Conservation (phyloP, 2,329 filamentous ascomycete genomes). For the Hyphodiscus sp. region DNA sequence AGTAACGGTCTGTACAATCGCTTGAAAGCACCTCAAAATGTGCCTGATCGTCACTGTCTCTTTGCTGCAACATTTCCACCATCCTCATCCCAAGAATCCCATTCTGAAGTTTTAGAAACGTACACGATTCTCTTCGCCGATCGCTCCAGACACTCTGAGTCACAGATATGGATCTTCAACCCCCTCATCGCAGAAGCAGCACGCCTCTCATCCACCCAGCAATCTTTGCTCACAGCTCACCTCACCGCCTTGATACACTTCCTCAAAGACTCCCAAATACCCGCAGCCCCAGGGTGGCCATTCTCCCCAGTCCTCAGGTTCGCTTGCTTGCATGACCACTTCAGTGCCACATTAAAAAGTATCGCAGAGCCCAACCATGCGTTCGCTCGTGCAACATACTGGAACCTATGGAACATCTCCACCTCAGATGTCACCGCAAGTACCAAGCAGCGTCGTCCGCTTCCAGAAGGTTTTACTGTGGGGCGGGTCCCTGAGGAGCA, state of each 20-base stretch:
- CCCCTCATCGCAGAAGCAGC: slow-evolving; percentile 12
- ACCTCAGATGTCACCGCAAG: background rate
- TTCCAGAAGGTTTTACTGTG: slow-evolving; percentile 17
- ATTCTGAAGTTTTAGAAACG: slow-evolving; percentile 2
- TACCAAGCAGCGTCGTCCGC: background rate
- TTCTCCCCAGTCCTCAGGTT: slow-evolving; percentile 23
- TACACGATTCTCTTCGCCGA: slow-evolving; percentile 28
- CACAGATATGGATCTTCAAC: slow-evolving; percentile 29
- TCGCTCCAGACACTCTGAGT: slow-evolving; percentile 24
- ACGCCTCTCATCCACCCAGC: slow-evolving; percentile 7
- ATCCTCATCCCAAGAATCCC: background rate
- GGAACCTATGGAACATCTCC: slow-evolving; percentile 21
- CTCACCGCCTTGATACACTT: slow-evolving; percentile 13
- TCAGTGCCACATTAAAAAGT: slow-evolving; percentile 8
- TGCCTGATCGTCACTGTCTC: slow-evolving; percentile 21
- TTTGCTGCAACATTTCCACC: slow-evolving; percentile 26
- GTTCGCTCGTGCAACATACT: slow-evolving; percentile 11
- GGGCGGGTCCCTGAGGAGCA: slow-evolving; percentile 21
- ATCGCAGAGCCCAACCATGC: slow-evolving; percentile 13
- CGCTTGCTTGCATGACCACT: slow-evolving; percentile 17
- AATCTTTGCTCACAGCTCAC: slow-evolving; percentile 10
- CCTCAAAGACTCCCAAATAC: slow-evolving; percentile 17
- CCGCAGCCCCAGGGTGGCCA: slow-evolving; percentile 27
- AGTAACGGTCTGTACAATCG: slow-evolving; percentile 26
- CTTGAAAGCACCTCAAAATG: slow-evolving; percentile 25